These are phyloP conservation scores for Auricularia sp. DNA, from an alignment of 768 basidiomycete species.

Conservation along the genomic window DNA sequence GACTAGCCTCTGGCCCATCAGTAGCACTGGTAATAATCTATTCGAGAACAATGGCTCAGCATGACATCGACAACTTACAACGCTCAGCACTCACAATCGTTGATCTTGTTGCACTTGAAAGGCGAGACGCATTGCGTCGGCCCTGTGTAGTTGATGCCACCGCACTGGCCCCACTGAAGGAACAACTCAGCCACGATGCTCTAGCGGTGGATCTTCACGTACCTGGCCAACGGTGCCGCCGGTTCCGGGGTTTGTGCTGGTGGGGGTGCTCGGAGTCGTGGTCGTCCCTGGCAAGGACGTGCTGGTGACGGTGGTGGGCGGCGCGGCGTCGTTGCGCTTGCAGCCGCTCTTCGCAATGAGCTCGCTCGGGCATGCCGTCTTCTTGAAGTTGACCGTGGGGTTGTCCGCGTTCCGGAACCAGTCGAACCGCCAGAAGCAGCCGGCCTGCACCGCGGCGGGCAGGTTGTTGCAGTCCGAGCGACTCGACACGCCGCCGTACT, in stretches of 20 bases:
- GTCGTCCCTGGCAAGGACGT: neutral
- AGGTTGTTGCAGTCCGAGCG: conserved; percentile 10
- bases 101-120: neutral
- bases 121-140: neutral
- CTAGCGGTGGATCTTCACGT: neutral
- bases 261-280: neutral
- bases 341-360: conserved; percentile 9
- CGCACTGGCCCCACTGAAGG: conserved; percentile 6
- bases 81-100: neutral
- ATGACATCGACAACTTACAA: neutral
- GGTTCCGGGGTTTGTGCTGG: conserved; percentile 3
- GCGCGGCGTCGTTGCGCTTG: neutral
- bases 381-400: conserved; percentile 10
- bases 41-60: neutral
- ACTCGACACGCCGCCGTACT: conserved; percentile 12
- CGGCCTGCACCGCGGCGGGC: conserved; percentile 9
- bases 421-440: conserved; percentile 12
- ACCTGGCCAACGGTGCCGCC: neutral
- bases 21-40: conserved; percentile 1
- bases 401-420: conserved; percentile 12
- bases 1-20: neutral
- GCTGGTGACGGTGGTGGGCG: neutral
- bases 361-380: conserved; percentile 9
- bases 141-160: neutral
- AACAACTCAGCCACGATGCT: neutral